Percentiles rank a stretch among this genome's conserved stretches.
Evolutionary conservation across 495 filamentous ascomycete genomes (phyloP).

Genomic region (Acidomyces sp.): DNA sequence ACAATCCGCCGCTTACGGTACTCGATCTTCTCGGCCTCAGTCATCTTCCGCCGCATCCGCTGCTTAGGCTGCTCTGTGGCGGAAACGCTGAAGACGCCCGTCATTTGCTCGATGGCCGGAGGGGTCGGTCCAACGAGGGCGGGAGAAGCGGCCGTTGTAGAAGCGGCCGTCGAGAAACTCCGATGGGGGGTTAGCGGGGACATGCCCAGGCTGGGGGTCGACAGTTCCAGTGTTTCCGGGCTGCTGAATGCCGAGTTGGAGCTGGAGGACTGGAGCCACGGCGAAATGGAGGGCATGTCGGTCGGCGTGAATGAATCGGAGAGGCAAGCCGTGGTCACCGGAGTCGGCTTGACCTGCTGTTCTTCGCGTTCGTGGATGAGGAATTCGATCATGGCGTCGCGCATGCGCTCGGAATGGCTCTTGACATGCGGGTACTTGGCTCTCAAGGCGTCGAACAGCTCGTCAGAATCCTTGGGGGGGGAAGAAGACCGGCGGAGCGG

Average conservation of each 20-base stretch:
- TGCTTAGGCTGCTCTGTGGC: slow-evolving; percentile 13
- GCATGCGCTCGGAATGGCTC: slow-evolving; percentile 19
- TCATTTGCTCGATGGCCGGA: slow-evolving; percentile 15
- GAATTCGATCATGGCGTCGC: slow-evolving; percentile 21
- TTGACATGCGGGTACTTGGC: slow-evolving; percentile 15
- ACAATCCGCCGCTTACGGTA: slow-evolving; percentile 18
- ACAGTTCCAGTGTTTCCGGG: slow-evolving; percentile 11
- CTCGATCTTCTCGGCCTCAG: slow-evolving; percentile 19
- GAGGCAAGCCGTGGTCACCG: background rate
- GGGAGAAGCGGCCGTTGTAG: background rate
- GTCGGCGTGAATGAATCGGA: too few relatives aligned
- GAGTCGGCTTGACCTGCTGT: slow-evolving; percentile 1
- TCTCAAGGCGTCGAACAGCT: slow-evolving; percentile 23
- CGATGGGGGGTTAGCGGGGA: slow-evolving; percentile 5
- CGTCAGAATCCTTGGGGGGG: slow-evolving; percentile 22
- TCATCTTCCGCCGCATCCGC: slow-evolving; percentile 16
- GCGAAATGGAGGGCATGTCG: too few relatives aligned
- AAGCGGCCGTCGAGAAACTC: slow-evolving; percentile 2
- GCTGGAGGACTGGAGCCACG: too few relatives aligned
- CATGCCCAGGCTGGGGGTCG: slow-evolving; percentile 12
- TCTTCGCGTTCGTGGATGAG: slow-evolving; percentile 16
- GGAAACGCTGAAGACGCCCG: slow-evolving; percentile 17
- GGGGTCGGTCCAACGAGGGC: slow-evolving; percentile 1
- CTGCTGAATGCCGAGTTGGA: slow-evolving; percentile 13
- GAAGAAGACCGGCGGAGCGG: slow-evolving; percentile 16